Evolutionary conservation across 306 rosid genomes (phyloP), one percentile per base, ranked within the genome.

Genomic region (Leucaena leucocephala): DNA sequence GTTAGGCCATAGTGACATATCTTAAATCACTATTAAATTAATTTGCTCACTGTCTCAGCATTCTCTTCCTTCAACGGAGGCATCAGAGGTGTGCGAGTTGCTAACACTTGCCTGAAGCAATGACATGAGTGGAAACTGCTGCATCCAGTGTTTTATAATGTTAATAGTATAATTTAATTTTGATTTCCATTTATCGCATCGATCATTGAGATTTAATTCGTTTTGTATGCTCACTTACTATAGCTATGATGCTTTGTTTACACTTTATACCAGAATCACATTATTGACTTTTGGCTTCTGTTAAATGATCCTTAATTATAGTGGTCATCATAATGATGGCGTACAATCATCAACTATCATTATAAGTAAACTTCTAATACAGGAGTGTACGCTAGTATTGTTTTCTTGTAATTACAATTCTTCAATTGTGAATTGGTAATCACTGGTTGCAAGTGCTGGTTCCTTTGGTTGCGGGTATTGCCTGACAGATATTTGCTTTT

Each of bases 41-140:
- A 22, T 59, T 59, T 59, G 39, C 38, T 10, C 16, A 27, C 27
- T 21, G 58, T 54, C 65, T 59, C 5, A 0, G 11, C 65, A 27
- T 27, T 59, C 39, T 33, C 27, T 27, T 27, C 65, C 65, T 59
- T 22, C 8, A 59, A 22, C 17, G 2, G 65, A 27, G 65, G 17
- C 36, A 59, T 27, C 36, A 59, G 16, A 22, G 43, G 55, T 66
- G 27, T 27, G 38, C 38, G 57, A 46, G 45, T 46, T 77, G 52
- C 67, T 67, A 33, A 38, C 14, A 54, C 80, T 75, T 75, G 63
- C 40, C 81, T 42, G 75, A 72, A 59, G 78, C 80, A 40, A 6
- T 59, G 63, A 22, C 64, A 12, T 42, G 46, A 43, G 38, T 71
- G 34, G 52, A 71, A 65, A 44, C n/a, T 58, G 68, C 40, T 72